Percentiles rank a stretch among this genome's conserved stretches.
These are phyloP conservation scores for Apiospora arundinis DNA, from an alignment of 2,329 filamentous ascomycete species.

Conservation along the genomic window DNA sequence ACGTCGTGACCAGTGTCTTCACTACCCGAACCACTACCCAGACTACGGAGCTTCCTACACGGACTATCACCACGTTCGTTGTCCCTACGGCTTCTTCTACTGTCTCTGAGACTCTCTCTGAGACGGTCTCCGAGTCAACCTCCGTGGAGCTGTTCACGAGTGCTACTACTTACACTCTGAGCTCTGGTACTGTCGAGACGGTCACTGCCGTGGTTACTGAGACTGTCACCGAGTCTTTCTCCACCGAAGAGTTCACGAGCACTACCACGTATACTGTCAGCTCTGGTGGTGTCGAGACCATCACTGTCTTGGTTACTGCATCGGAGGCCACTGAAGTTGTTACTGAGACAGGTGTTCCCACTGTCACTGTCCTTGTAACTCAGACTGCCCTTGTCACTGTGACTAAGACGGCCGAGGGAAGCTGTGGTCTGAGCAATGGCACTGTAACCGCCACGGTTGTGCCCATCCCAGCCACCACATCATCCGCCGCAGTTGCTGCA, in stretches of 20 bases:
- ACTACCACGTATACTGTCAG: background rate
- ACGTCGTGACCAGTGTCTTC: background rate
- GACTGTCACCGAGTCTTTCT: background rate
- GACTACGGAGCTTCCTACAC: background rate
- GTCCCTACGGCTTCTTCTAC: background rate
- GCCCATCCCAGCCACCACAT: conserved; percentile 9
- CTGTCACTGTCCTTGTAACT: conserved; percentile 2
- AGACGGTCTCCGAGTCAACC: background rate
- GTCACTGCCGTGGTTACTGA: conserved; percentile 16
- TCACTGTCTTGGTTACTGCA: background rate
- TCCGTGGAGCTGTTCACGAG: background rate
- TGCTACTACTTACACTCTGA: background rate
- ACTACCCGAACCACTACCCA: background rate
- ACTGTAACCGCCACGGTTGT: conserved; percentile 3
- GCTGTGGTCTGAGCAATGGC: background rate
- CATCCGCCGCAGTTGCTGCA: conserved; percentile 1
- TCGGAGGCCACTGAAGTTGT: background rate
- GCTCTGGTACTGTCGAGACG: background rate
- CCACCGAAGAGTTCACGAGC: background rate
- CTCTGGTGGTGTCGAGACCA: background rate
- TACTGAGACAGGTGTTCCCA: background rate
- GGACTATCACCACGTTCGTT: conserved; percentile 9
- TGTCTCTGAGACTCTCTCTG: background rate
- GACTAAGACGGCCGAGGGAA: background rate
- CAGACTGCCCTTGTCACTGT: conserved; percentile 13